phyloP scores from a whole-genome alignment of 2,329 filamentous ascomycete species.

The Fusarium sublunatum region DNA sequence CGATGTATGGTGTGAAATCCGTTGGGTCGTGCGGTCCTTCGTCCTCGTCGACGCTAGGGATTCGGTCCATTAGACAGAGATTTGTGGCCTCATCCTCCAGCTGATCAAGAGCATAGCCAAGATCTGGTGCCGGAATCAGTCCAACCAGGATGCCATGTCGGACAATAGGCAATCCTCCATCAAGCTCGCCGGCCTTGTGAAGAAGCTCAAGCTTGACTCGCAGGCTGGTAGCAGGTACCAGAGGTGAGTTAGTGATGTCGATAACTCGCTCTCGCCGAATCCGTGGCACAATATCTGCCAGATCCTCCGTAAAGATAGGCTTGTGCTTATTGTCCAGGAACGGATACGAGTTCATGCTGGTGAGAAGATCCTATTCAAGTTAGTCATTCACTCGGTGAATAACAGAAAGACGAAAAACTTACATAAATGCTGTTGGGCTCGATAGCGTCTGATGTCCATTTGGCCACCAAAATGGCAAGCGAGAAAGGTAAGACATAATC shows the following conservation, averaged over 20 bases:
- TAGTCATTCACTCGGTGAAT: constrained; percentile 9
- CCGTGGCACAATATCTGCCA: constrained; percentile 86
- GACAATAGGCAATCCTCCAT: constrained; percentile 90
- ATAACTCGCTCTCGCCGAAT: constrained; percentile 82
- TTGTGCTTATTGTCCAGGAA: constrained; percentile 98
- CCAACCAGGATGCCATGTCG: constrained; percentile 84
- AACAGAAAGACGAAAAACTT: constrained; percentile 48
- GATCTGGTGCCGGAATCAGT: constrained; percentile 90
- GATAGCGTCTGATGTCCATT: constrained; percentile 96
- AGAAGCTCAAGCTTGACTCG: constrained; percentile 84
- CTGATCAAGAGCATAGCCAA: constrained; percentile 91
- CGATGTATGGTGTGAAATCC: constrained; percentile 91
- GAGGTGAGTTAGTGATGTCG: constrained; percentile 84
- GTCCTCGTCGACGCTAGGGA: constrained; percentile 71
- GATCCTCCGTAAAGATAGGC: constrained; percentile 87
- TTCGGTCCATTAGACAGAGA: constrained; percentile 84
- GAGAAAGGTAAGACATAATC: constrained; percentile 97
- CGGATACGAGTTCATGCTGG: constrained; percentile 96
- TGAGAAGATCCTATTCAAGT: constrained; percentile 78
- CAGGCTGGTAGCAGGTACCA: constrained; percentile 80
- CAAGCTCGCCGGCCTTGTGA: constrained; percentile 87
- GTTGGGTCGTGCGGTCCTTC: constrained; percentile 75
- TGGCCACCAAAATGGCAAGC: constrained; percentile 89
- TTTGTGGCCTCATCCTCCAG: constrained; percentile 78
- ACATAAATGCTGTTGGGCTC: constrained; percentile 95